Conservation (phyloP, 2,329 filamentous ascomycete genomes). For the Clonostachys solani region DNA sequence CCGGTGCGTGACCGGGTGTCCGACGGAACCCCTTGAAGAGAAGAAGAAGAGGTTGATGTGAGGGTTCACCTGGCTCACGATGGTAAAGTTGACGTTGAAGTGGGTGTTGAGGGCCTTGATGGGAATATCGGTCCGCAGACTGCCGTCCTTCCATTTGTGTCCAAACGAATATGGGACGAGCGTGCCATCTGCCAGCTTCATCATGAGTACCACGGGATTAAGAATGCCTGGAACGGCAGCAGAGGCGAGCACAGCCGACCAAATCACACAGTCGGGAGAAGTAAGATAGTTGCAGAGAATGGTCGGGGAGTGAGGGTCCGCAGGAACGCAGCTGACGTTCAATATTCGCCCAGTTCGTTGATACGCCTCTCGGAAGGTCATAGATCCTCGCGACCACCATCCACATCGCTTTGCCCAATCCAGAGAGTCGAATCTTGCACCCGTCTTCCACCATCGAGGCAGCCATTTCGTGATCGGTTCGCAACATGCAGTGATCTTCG, state of each 20-base stretch:
- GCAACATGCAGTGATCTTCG: slow-evolving; percentile 78
- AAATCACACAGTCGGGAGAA: slow-evolving; percentile 94
- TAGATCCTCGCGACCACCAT: slow-evolving; percentile 89
- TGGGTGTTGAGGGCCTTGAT: slow-evolving; percentile 91
- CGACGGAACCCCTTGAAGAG: slow-evolving; percentile 85
- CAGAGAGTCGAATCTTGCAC: slow-evolving; percentile 88
- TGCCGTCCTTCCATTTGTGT: slow-evolving; percentile 99
- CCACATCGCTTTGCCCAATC: slow-evolving; percentile 82
- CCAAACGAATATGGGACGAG: slow-evolving; percentile 92
- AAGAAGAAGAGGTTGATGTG: slow-evolving; percentile 99
- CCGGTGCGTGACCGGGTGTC: slow-evolving; percentile 89
- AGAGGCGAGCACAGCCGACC: slow-evolving; percentile 92
- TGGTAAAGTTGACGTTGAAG: slow-evolving; percentile 98
- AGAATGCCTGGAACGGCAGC: slow-evolving; percentile 94
- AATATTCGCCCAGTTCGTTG: slow-evolving; percentile 89
- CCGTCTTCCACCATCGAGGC: slow-evolving; percentile 84
- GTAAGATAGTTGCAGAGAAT: slow-evolving; percentile 96
- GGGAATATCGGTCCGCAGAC: slow-evolving; percentile 89
- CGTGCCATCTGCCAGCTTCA: slow-evolving; percentile 74
- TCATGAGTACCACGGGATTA: slow-evolving; percentile 90
- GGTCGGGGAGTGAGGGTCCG: slow-evolving; percentile 86
- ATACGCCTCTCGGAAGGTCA: slow-evolving; percentile 94
- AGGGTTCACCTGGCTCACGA: slow-evolving; percentile 85
- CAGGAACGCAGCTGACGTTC: slow-evolving; percentile 93
- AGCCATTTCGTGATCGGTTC: slow-evolving; percentile 75